phyloP scores from a whole-genome alignment of 768 basidiomycete species.

The Mycena sanguinolenta region DNA sequence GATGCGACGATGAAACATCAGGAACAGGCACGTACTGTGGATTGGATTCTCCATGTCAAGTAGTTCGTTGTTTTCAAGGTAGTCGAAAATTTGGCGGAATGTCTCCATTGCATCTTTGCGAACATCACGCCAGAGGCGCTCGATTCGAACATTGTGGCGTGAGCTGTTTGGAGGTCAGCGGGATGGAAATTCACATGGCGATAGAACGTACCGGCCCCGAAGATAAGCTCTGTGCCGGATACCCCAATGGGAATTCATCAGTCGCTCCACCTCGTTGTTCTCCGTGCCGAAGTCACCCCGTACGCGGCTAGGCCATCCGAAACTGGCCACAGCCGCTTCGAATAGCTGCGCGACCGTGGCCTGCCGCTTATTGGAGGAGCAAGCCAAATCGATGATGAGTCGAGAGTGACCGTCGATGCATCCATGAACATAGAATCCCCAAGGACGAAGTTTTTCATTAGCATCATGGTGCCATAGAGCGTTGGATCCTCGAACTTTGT shows the following conservation, averaged over 20 bases:
- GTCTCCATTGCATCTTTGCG: background rate
- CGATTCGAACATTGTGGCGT: background rate
- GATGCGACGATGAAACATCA: background rate
- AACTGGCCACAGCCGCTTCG: background rate
- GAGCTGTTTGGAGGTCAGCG: background rate
- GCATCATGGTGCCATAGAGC: conserved; percentile 43
- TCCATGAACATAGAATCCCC: conserved; percentile 46
- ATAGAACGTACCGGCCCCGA: conserved; percentile 4
- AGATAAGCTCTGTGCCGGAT: conserved; percentile 1
- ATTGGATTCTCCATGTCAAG: background rate
- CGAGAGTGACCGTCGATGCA: conserved; percentile 45
- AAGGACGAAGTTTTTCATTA: conserved; percentile 45
- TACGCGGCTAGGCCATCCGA: conserved; percentile 32
- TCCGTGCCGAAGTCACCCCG: conserved; percentile 24
- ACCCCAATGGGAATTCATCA: conserved; percentile 17
- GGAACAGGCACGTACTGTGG: background rate
- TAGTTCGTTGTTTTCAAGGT: background rate
- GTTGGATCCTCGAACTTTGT: conserved; percentile 39
- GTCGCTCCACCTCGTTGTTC: conserved; percentile 23
- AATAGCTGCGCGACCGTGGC: conserved; percentile 26
- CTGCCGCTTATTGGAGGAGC: conserved; percentile 24
- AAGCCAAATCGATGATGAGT: conserved; percentile 19
- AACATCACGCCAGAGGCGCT: background rate
- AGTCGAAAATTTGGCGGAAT: background rate
- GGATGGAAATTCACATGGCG: too few species aligned